Base-by-base conservation (phyloP, 1,139 yeast species). In the Arxiozyma telluris region DNA sequence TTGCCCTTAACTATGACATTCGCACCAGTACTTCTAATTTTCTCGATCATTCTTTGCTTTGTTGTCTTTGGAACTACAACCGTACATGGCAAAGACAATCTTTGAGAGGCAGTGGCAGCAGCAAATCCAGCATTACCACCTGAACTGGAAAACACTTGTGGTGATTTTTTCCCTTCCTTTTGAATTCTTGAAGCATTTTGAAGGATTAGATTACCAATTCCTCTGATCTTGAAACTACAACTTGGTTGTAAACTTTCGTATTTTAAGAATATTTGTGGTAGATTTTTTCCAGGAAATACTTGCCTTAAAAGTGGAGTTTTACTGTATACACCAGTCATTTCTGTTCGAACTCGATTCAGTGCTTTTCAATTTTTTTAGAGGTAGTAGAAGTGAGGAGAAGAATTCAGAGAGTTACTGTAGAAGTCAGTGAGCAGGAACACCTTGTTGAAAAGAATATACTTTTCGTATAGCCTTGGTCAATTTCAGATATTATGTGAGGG, bases 81-180 rank as follows among this genome's bases (percentile, higher is more conserved):
- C 0, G 86, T 81, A 59, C 89, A 82, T 12, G 74, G 72, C 5
- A 77, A 65, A 1, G 72, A 70, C 56, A 75, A 73, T 52, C 65
- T 68, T 34, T 64, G 65, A 4, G 84, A 79, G 44, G 85, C 80
- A 53, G 76, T 76, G 0, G 89, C 87, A 1, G 87, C 87, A 0
- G 91, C 91, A 50, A 82, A 71, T 0, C 91, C 91, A 0, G 93
- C 91, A 64, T 84, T 85, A 0, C 91, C 91, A 12, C 90, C 91
- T n/a, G 87, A 81, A 30, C 87, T 81, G 8, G 85, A 76, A 64
- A 76, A 80, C 6, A 83, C 80, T 41, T 76, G 78, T 39, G 78
- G 73, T 43, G 67, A 64, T 34, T 54, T 58, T 6, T 53, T 50
- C 4, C 51, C 49, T 58, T 52, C 57, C 11, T 60, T 49, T 21